These are phyloP conservation scores for Globisporangium viniferum DNA, from an alignment of 352 stramenopile species.

Conservation along the genomic window DNA sequence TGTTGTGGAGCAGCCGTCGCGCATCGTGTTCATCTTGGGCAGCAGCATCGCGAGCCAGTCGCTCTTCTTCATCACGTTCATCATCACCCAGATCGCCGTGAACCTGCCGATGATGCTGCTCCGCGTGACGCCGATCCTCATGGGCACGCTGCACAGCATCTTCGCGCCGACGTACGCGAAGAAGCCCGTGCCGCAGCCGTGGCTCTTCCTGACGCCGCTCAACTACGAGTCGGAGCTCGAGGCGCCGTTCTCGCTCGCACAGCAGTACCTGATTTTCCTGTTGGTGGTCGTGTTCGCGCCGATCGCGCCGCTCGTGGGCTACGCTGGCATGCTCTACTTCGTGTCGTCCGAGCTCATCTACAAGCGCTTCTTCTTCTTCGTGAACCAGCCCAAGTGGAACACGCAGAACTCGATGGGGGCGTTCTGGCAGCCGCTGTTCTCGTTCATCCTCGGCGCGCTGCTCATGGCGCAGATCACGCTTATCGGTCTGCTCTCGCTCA, in stretches of 20 bases:
- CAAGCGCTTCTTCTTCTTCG: conserved; percentile 64
- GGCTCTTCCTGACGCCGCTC: conserved; percentile 53
- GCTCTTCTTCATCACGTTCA: conserved; percentile 81
- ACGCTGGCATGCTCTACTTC: conserved; percentile 66
- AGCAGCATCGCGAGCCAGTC: conserved; percentile 71
- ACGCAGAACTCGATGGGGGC: conserved; percentile 54
- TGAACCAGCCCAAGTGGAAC: conserved; percentile 59
- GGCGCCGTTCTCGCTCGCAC: conserved; percentile 49
- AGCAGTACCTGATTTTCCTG: conserved; percentile 74
- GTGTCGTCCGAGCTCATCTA: conserved; percentile 64
- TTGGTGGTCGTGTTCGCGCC: conserved; percentile 69
- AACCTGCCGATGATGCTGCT: conserved; percentile 60
- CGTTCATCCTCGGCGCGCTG: conserved; percentile 58
- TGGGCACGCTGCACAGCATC: conserved; percentile 38
- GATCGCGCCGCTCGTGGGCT: conserved; percentile 68
- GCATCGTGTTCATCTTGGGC: conserved; percentile 66
- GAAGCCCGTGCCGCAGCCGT: conserved; percentile 38
- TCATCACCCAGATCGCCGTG: conserved; percentile 69
- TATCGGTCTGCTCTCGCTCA: conserved; percentile 66
- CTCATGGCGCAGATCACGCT: conserved; percentile 62
- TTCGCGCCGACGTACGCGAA: conserved; percentile 55
- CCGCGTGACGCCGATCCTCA: conserved; percentile 44
- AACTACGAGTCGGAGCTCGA: conserved; percentile 57
- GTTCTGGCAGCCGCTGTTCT: conserved; percentile 70
- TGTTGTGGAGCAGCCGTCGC: conserved; percentile 57